These are phyloP conservation scores for Sindora glabra DNA, from an alignment of 306 rosid species.

Conservation along the genomic window DNA sequence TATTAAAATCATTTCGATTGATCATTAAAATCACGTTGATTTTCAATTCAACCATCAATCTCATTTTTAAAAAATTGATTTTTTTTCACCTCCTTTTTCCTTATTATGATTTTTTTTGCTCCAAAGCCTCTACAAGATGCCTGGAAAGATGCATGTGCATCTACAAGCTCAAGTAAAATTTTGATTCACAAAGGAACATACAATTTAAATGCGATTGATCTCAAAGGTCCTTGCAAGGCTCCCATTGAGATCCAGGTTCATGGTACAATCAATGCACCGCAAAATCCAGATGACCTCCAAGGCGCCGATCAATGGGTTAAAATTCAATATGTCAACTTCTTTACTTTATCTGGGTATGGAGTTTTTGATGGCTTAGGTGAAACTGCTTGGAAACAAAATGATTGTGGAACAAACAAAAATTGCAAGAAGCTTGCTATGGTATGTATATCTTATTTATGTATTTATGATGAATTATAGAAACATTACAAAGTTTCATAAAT, in stretches of 20 bases:
- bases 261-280: slow-evolving; percentile 30
- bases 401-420: background rate
- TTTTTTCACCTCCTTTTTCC: no score
- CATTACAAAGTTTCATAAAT: no score
- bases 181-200: slow-evolving; percentile 11
- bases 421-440: slow-evolving; percentile 24
- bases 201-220: background rate
- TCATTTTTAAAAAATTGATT: no score
- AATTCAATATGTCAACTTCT: background rate
- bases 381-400: no score
- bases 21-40: no score
- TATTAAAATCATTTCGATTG: no score
- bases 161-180: background rate
- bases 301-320: slow-evolving; percentile 20
- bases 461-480: background rate
- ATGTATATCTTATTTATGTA: background rate
- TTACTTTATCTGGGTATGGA: slow-evolving; percentile 30
- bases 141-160: slow-evolving; percentile 39
- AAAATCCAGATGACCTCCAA: background rate
- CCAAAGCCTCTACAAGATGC: slow-evolving; percentile 21
- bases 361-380: slow-evolving; percentile 36
- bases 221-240: slow-evolving; percentile 37
- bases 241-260: slow-evolving; percentile 10
- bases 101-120: background rate
- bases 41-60: no score